Conservation (phyloP, 176 grass and related monocot genomes). For the Lolium rigidum region DNA sequence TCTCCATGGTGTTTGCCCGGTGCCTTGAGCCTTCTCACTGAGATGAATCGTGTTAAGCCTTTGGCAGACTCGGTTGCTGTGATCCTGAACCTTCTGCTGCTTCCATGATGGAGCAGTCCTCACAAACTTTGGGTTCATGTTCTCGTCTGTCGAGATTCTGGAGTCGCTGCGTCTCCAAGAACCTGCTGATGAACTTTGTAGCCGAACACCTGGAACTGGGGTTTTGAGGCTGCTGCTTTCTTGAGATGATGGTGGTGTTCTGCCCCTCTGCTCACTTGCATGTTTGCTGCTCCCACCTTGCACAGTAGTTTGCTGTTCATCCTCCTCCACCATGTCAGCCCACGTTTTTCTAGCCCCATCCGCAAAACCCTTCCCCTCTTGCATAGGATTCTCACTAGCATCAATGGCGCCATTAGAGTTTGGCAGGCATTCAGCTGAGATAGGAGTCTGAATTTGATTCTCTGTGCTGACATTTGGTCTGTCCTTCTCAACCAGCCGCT, state of each 20-base stretch:
- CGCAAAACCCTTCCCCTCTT: constrained; percentile 20
- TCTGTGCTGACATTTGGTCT: constrained; percentile 20
- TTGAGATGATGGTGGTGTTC: constrained; percentile 34
- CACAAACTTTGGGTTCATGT: constrained; percentile 40
- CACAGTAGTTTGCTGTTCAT: constrained; percentile 24
- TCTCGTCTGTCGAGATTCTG: constrained; percentile 38
- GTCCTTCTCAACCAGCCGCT: constrained; percentile 46
- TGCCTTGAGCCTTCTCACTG: constrained; percentile 38
- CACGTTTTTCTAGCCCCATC: constrained; percentile 44
- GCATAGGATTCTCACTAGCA: constrained; percentile 33
- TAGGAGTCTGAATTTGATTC: constrained; percentile 8
- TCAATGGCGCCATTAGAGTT: neutral
- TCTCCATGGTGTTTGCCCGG: constrained; percentile 41
- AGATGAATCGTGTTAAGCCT: constrained; percentile 37
- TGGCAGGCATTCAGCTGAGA: constrained; percentile 22
- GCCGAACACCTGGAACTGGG: neutral
- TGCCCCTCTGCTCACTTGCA: constrained; percentile 36
- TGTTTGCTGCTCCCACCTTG: constrained; percentile 39
- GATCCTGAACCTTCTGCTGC: constrained; percentile 45
- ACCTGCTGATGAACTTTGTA: constrained; percentile 39
- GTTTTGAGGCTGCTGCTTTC: constrained; percentile 39
- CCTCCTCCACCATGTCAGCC: constrained; percentile 66
- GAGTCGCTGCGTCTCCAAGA: constrained; percentile 26
- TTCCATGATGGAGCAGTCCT: constrained; percentile 52
- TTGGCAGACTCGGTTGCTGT: constrained; percentile 18